A percentile compares a stretch with the other conserved stretches of the same genome.
These are phyloP conservation scores for Heterobasidion irregulare DNA, from an alignment of 1,284 basidiomycete species.

Conservation along the genomic window DNA sequence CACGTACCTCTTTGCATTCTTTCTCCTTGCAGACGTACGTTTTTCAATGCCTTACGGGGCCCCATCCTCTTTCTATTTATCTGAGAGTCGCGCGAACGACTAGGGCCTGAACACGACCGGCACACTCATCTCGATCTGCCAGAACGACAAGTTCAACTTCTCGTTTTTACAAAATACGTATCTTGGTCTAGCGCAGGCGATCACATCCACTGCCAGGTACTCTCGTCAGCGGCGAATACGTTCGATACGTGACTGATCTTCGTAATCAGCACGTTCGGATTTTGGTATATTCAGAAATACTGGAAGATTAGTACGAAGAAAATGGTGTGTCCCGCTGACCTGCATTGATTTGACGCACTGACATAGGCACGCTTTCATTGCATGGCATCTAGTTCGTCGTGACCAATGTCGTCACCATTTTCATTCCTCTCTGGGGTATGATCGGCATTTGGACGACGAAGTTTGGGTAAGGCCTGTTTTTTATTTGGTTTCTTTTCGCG, in stretches of 20 bases:
- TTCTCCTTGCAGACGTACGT: slow-evolving; percentile 68
- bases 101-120: slow-evolving; percentile 75
- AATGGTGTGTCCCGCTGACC: slow-evolving; percentile 38
- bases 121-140: slow-evolving; percentile 67
- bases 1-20: slow-evolving; percentile 66
- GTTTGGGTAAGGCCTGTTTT: slow-evolving; percentile 44
- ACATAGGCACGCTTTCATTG: not conserved
- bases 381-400: slow-evolving; percentile 48
- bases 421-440: slow-evolving; percentile 84
- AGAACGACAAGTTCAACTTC: slow-evolving; percentile 71
- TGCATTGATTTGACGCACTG: not conserved
- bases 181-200: slow-evolving; percentile 64
- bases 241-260: too few relatives aligned
- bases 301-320: slow-evolving; percentile 72
- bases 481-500: slow-evolving; percentile 6
- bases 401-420: slow-evolving; percentile 67
- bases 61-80: too few relatives aligned
- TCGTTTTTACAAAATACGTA: slow-evolving; percentile 74
- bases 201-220: slow-evolving; percentile 51
- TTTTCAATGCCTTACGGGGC: not conserved
- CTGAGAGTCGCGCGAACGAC: not conserved
- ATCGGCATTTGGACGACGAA: slow-evolving; percentile 75
- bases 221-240: not conserved
- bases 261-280: slow-evolving; percentile 50
- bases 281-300: slow-evolving; percentile 76